Evolutionary conservation across 352 stramenopile species (phyloP).

Genomic region (Phytopythium delawarense): DNA sequence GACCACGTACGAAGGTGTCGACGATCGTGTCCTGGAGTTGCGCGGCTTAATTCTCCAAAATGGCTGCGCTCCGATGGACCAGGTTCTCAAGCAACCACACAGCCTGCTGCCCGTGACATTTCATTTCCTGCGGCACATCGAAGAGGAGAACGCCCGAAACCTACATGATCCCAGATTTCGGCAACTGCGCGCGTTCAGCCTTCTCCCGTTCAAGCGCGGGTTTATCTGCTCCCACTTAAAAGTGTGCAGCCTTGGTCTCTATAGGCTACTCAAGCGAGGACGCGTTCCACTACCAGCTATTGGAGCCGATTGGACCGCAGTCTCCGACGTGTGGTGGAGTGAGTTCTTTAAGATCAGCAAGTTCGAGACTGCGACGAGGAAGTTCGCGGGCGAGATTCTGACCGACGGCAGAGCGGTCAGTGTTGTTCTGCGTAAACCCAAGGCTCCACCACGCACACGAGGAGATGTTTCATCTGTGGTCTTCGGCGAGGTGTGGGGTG

Average conservation of each 20-base stretch:
- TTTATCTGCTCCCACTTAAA: slow-evolving; percentile 19
- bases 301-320: neutral
- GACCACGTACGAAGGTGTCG: too few relatives aligned
- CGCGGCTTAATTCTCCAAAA: too few relatives aligned
- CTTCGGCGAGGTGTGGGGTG: neutral
- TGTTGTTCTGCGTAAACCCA: slow-evolving; percentile 15
- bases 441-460: neutral
- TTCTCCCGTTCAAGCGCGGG: slow-evolving; percentile 14
- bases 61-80: too few relatives aligned
- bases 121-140: neutral
- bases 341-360: slow-evolving; percentile 12
- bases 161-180: neutral
- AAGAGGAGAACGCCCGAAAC: slow-evolving; percentile 1
- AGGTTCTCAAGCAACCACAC: too few relatives aligned
- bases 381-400: slow-evolving; percentile 10
- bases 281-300: neutral
- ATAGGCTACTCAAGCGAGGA: slow-evolving; percentile 6
- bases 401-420: slow-evolving; percentile 15
- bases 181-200: slow-evolving; percentile 5
- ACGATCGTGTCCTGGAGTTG: too few relatives aligned
- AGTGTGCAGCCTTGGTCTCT: slow-evolving; percentile 10
- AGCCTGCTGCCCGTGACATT: slow-evolving; percentile 1
- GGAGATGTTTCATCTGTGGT: neutral
- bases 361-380: slow-evolving; percentile 8
- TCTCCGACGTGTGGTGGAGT: slow-evolving; percentile 1